phyloP scores from a whole-genome alignment of 1,284 basidiomycete species.

The Microbotryum intermedium region DNA sequence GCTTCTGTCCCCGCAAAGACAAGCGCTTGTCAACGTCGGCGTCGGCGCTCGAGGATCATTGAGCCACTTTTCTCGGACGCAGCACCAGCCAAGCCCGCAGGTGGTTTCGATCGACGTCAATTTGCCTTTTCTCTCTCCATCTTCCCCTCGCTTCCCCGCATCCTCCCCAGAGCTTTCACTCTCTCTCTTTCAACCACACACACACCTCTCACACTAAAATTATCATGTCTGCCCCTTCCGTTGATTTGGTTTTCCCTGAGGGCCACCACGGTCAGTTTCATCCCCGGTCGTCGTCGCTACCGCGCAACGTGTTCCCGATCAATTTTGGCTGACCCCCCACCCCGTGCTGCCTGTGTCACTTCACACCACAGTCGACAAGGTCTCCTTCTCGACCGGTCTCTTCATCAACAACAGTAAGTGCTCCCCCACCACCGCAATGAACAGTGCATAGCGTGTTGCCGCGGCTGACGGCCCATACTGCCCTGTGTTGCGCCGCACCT shows the following conservation, averaged over 20 bases:
- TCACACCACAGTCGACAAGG: not conserved
- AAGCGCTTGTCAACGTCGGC: too few relatives aligned
- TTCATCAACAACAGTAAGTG: slow-evolving; percentile 75
- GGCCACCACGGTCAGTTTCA: slow-evolving; percentile 22
- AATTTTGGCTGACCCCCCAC: not conserved
- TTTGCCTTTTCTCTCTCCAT: too few relatives aligned
- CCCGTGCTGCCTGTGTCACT: not conserved
- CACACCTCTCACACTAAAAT: slow-evolving; percentile 1
- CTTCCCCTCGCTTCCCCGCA: too few relatives aligned
- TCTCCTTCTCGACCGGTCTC: slow-evolving; percentile 56
- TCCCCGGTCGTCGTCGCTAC: slow-evolving; percentile 7
- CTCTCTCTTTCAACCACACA: not conserved
- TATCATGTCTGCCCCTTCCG: slow-evolving; percentile 30
- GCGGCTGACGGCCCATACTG: slow-evolving; percentile 57
- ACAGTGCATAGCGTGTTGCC: slow-evolving; percentile 48
- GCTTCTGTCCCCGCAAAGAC: too few relatives aligned
- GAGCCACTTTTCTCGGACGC: too few relatives aligned
- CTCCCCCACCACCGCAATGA: slow-evolving; percentile 57
- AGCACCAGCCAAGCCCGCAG: too few relatives aligned
- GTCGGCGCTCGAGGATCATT: too few relatives aligned
- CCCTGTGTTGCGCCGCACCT: not conserved
- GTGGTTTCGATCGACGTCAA: too few relatives aligned
- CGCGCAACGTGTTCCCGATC: not conserved
- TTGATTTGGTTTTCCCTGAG: slow-evolving; percentile 37
- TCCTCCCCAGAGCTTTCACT: not conserved